These are phyloP conservation scores for Aspergillus wentii DNA, from an alignment of 495 filamentous ascomycete genomes.

Conservation along the genomic window DNA sequence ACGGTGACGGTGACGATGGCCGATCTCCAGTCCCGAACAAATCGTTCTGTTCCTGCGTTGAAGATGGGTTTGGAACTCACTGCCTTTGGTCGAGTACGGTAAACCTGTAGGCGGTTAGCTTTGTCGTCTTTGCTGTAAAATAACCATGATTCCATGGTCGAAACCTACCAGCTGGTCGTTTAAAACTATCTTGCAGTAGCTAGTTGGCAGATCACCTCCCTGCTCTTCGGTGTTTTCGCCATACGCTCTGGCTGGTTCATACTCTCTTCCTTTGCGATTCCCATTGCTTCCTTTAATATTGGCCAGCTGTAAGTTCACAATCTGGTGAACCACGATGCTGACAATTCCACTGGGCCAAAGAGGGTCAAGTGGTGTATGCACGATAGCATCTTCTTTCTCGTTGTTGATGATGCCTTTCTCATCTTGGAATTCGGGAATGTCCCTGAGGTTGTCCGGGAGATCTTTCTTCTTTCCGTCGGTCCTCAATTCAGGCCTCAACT, in stretches of 20 bases:
- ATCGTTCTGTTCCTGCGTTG: conserved; percentile 91
- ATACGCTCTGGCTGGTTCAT: conserved; percentile 80
- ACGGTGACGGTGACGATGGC: conserved; percentile 82
- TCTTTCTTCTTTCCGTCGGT: conserved; percentile 80
- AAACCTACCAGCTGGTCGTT: conserved; percentile 73
- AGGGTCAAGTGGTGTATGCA: conserved; percentile 88
- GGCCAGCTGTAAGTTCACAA: conserved; percentile 84
- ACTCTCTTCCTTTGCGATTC: conserved; percentile 74
- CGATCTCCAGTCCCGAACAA: conserved; percentile 91
- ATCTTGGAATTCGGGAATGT: conserved; percentile 77
- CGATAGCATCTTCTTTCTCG: conserved; percentile 73
- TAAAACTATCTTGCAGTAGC: conserved; percentile 85
- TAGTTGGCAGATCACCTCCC: conserved; percentile 70
- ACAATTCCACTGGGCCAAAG: conserved; percentile 88
- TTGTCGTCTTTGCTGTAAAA: not conserved
- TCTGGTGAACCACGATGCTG: conserved; percentile 83
- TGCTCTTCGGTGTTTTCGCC: conserved; percentile 81
- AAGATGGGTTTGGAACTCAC: conserved; percentile 93
- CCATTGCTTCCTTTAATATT: conserved; percentile 60
- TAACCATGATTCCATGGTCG: not conserved
- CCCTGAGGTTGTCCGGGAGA: conserved; percentile 65
- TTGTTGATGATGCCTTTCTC: conserved; percentile 77
- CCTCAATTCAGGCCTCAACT: conserved; percentile 73
- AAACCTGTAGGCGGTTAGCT: conserved; percentile 43
- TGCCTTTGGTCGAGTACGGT: conserved; percentile 86